Base-by-base conservation (phyloP, 306 rosid genomes). In the Sicyos baderoa region DNA sequence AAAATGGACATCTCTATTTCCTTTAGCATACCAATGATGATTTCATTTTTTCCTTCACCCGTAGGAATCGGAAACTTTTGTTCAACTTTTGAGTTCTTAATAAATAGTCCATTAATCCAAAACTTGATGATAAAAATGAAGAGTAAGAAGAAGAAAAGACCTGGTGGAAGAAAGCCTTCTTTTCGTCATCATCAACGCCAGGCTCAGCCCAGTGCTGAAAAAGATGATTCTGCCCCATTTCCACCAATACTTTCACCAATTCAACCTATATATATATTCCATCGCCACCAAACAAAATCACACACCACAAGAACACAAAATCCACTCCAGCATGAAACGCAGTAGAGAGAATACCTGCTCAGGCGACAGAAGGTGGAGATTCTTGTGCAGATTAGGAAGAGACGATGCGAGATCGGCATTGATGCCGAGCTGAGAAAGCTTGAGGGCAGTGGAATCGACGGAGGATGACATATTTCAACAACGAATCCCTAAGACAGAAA, bases 161-260 rank as follows among this genome's bases (percentile, higher is more conserved):
- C 97, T 90, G 97, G 51, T 86, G 85, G 44, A 94, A 86, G 70
- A 90, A 86, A 4, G 82, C 86, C 77, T 84, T 81, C 84, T 94
- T 94, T 51, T 84, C 82, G 25, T 80, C 86, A 29, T 86, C 91
- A 22, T 88, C 97, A 23, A 81, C 86, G 11, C 91, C 91, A 5
- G 95, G 91, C 79, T 75, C 80, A 0, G 88, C 82, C 99, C 97
- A 94, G 67, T 85, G 80, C 78, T 78, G 76, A 72, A 94, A 94
- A 45, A 94, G 70, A 64, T 90, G 99, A 32, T 42, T 79, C 78
- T 93, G 97, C 7, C 82, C 91, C 59, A 78, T 76, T 16, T 86
- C 82, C 80, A 86, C 27, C 76, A 93, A 64, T 70, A 75, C 32
- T 71, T 85, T 88, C 62, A 83, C 90, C 79, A 88, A 72, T 62